Percentiles rank a stretch among this genome's conserved stretches.
Evolutionary conservation across 768 basidiomycete species (phyloP).

Genomic region (Pisolithus orientalis): DNA sequence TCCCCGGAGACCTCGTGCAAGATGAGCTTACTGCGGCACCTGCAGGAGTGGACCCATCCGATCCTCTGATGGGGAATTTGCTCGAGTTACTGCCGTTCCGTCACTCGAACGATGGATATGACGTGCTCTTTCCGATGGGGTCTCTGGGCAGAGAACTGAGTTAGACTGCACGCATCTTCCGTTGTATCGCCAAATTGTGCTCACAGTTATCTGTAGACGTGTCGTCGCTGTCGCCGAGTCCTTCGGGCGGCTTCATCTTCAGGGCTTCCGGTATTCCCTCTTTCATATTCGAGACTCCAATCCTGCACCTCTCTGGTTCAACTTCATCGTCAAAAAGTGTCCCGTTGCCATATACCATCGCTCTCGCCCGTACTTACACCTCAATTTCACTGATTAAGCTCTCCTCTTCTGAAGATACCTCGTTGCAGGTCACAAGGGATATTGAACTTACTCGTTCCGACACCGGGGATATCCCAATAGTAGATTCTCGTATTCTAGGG

Average conservation of each 20-base stretch:
- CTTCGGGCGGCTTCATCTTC: slow-evolving; percentile 14
- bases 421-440: slow-evolving; percentile 26
- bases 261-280: slow-evolving; percentile 35
- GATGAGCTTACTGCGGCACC: slow-evolving; percentile 46
- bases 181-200: neutral
- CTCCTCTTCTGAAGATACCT: slow-evolving; percentile 2
- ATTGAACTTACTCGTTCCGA: slow-evolving; percentile 35
- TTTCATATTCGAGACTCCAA: slow-evolving; percentile 57
- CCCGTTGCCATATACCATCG: slow-evolving; percentile 8
- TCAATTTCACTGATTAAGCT: slow-evolving; percentile 36
- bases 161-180: slow-evolving; percentile 27
- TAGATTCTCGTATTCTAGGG: slow-evolving; percentile 42
- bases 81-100: slow-evolving; percentile 37
- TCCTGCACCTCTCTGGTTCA: slow-evolving; percentile 52
- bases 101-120: slow-evolving; percentile 20
- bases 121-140: slow-evolving; percentile 59
- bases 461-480: slow-evolving; percentile 33
- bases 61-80: slow-evolving; percentile 53
- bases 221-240: slow-evolving; percentile 31
- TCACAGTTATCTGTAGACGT: slow-evolving; percentile 37
- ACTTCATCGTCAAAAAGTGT: slow-evolving; percentile 11
- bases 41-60: slow-evolving; percentile 37
- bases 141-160: slow-evolving; percentile 54
- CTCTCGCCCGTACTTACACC: slow-evolving; percentile 42
- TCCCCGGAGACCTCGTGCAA: slow-evolving; percentile 62